phyloP scores from a whole-genome alignment of 1,284 basidiomycete genomes.

The Fomes fomentarius region DNA sequence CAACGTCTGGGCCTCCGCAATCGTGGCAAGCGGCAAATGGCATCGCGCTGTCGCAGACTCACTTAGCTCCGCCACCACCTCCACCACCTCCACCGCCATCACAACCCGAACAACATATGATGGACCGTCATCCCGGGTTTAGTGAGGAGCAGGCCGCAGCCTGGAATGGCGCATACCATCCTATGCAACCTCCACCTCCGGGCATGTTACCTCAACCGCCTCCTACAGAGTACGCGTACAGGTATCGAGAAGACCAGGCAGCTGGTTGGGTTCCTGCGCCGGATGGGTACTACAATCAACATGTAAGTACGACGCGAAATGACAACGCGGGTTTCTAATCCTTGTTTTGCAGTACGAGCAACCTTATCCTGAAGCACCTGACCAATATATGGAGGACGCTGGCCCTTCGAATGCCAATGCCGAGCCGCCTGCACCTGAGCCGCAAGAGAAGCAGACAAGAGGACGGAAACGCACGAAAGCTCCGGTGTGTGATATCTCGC shows the following conservation, averaged over 20 bases:
- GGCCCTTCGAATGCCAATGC: conserved; percentile 44
- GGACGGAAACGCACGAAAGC: conserved; percentile 67
- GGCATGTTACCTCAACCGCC: conserved; percentile 47
- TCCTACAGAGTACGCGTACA: conserved; percentile 51
- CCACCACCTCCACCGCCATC: conserved; percentile 26
- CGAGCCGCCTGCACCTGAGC: conserved; percentile 32
- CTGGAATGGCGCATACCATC: conserved; percentile 48
- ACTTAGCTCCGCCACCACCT: conserved; percentile 49
- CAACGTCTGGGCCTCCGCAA: conserved; percentile 52
- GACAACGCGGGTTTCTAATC: background rate
- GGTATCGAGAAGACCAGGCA: conserved; percentile 57
- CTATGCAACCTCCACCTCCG: conserved; percentile 43
- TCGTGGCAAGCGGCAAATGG: conserved; percentile 63
- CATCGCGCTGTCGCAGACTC: conserved; percentile 68
- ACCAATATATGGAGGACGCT: conserved; percentile 53
- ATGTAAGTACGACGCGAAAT: conserved; percentile 34
- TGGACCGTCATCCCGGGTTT: conserved; percentile 50
- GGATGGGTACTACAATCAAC: conserved; percentile 61
- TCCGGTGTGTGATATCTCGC: conserved; percentile 43
- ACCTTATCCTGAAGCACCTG: conserved; percentile 42
- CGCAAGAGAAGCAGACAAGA: conserved; percentile 42
- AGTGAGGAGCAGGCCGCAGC: conserved; percentile 45
- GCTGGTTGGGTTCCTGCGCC: conserved; percentile 41
- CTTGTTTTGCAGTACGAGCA: conserved; percentile 41
- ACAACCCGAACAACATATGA: conserved; percentile 38